Base-by-base conservation (phyloP, 805 yeast species). In the Starmera quercuum region DNA sequence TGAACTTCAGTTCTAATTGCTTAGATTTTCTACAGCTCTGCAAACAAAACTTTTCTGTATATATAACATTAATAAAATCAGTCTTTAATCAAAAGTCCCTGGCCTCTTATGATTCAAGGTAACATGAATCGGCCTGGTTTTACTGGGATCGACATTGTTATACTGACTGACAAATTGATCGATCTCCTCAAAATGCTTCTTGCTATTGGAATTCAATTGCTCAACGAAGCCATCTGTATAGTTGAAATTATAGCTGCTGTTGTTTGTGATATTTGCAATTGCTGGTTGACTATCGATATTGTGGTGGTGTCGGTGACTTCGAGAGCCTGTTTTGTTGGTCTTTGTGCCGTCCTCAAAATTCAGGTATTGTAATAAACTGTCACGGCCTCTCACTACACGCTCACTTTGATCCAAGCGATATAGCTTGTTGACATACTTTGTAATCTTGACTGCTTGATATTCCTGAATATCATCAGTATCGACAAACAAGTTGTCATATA, bases 401-500 rank as follows among this genome's bases (percentile, higher is more conserved):
- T 40, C 52, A 26, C 28, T 32, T 11, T 18, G 25, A 22, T 51
- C 53, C 26, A 35, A 14, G 26, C 45, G 47, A 48, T 75, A 75
- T 10, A 58, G 39, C 38, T 52, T 51, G 15, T 61, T 65, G 2
- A 63, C 63, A 32, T 59, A 61, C 19, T 63, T 55, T 0, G 83
- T 75, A 17, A 78, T 61, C 44, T 60, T 56, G 36, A 72, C 58
- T 0, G 82, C 64, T 46, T 76, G 83, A 28, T 58, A 62, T 42
- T 77, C 78, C 30, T 68, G 46, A 2, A 73, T 52, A 34, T 71
- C 78, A n/a, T 61, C 63, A 17, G 48, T 38, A 20, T 68, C 69
- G n/a, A 63, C 49, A 26, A 56, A 52, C 16, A 61, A 52, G 8
- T n/a, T n/a, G n/a, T 49, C 40, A 23, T 23, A 7, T 10, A 12